These are phyloP conservation scores for Salix purpurea DNA, from an alignment of 345 rosid genomes.

Conservation along the genomic window DNA sequence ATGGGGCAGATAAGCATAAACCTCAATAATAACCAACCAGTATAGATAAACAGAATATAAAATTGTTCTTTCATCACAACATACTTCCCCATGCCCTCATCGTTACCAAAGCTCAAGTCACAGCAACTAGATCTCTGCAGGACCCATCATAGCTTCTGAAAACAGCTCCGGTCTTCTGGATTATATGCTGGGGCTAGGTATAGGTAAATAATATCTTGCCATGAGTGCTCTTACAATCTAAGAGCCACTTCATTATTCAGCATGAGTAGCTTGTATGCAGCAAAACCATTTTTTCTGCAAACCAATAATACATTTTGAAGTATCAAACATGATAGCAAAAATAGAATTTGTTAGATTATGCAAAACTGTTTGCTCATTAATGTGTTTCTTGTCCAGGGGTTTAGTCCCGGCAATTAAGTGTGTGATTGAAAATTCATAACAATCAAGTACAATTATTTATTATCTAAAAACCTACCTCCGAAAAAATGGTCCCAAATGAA, in stretches of 20 bases:
- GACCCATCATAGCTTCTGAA: slow-evolving; percentile 37
- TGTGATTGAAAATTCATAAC: not conserved
- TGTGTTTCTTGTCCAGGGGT: not conserved
- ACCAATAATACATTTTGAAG: not conserved
- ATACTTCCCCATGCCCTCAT: slow-evolving; percentile 15
- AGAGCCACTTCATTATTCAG: slow-evolving; percentile 26
- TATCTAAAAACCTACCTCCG: too few species aligned
- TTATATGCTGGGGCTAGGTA: slow-evolving; percentile 7
- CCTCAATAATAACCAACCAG: slow-evolving; percentile 1
- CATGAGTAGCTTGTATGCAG: slow-evolving; percentile 33
- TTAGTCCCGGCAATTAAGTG: not conserved
- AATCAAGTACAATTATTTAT: too few species aligned
- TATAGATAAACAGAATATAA: slow-evolving; percentile 5
- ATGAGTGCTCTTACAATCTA: slow-evolving; percentile 10
- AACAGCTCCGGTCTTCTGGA: slow-evolving; percentile 40
- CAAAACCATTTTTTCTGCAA: slow-evolving; percentile 51
- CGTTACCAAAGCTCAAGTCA: slow-evolving; percentile 19
- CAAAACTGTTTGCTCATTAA: not conserved
- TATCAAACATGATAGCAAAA: not conserved
- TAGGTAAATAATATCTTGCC: slow-evolving; percentile 14
- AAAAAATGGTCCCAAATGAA: too few species aligned
- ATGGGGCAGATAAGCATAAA: slow-evolving; percentile 2
- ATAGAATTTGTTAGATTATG: not conserved
- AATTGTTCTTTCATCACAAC: slow-evolving; percentile 11
- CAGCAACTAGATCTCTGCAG: slow-evolving; percentile 30